Conservation (phyloP, 495 filamentous ascomycete genomes). For the Penicillium paradoxum region DNA sequence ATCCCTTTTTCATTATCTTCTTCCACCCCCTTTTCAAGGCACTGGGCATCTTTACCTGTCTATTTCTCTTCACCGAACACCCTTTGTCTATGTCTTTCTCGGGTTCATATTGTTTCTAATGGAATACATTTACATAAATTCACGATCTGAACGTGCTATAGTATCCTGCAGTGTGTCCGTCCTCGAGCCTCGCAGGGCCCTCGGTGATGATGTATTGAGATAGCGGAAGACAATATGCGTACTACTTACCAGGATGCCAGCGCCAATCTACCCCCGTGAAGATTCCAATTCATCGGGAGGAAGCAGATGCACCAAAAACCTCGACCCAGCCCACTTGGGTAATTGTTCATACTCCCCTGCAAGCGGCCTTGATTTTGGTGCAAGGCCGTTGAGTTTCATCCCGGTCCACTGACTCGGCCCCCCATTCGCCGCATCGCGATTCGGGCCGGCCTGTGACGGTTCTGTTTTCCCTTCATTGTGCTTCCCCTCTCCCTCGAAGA, state of each 20-base stretch:
- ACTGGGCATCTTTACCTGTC: background rate
- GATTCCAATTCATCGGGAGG: background rate
- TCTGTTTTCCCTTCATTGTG: constrained; percentile 6
- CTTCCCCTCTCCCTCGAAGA: constrained; percentile 4
- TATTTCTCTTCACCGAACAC: constrained; percentile 2
- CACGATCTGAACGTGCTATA: constrained; percentile 9
- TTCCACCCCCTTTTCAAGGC: background rate
- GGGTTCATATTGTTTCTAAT: constrained; percentile 30
- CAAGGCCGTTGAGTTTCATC: constrained; percentile 26
- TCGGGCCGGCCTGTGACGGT: constrained; percentile 14
- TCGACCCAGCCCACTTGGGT: constrained; percentile 18
- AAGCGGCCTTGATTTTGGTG: constrained; percentile 8
- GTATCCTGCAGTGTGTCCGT: constrained; percentile 11
- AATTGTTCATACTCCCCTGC: constrained; percentile 11
- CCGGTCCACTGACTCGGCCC: constrained; percentile 11
- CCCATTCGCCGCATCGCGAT: constrained; percentile 23
- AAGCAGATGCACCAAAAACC: constrained; percentile 4
- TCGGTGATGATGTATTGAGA: background rate
- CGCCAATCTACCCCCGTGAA: background rate
- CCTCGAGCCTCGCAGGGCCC: constrained; percentile 9
- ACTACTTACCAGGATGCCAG: background rate
- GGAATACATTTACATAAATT: constrained; percentile 17
- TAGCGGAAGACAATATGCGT: background rate
- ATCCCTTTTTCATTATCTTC: constrained; percentile 7
- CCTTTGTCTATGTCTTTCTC: constrained; percentile 22